phyloP scores from a whole-genome alignment of 345 rosid genomes.

The Microcos paniculata region DNA sequence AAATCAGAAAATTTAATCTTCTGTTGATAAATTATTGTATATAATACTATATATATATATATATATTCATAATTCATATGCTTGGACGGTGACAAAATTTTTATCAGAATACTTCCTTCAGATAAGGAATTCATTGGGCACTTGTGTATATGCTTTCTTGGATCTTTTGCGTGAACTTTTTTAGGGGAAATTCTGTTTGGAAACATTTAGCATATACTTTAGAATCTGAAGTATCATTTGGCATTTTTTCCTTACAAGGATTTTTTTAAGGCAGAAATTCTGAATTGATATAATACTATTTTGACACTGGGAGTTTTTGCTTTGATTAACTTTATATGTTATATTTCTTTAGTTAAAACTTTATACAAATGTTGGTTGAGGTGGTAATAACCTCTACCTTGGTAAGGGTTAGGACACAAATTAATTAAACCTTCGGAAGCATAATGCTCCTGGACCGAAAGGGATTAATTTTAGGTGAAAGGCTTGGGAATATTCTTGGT shows the following conservation, averaged over 20 bases:
- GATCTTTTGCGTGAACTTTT: background rate
- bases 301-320: background rate
- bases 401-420: too few species aligned
- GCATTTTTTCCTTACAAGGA: background rate
- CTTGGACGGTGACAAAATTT: background rate
- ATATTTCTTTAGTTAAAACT: background rate
- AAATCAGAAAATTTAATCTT: background rate
- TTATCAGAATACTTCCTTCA: background rate
- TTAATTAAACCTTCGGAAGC: too few species aligned
- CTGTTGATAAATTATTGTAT: background rate
- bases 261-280: background rate
- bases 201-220: background rate
- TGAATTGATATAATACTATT: background rate
- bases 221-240: background rate
- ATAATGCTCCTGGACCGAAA: too few species aligned
- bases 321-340: background rate
- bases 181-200: background rate
- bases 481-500: too few species aligned
- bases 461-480: too few species aligned
- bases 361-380: too few species aligned
- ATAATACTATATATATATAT: too few species aligned
- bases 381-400: too few species aligned
- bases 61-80: too few species aligned
- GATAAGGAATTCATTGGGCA: background rate
- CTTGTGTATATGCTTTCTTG: background rate